These are phyloP conservation scores for Camellia japonica DNA, from an alignment of 148 eudicot species.

Conservation along the genomic window DNA sequence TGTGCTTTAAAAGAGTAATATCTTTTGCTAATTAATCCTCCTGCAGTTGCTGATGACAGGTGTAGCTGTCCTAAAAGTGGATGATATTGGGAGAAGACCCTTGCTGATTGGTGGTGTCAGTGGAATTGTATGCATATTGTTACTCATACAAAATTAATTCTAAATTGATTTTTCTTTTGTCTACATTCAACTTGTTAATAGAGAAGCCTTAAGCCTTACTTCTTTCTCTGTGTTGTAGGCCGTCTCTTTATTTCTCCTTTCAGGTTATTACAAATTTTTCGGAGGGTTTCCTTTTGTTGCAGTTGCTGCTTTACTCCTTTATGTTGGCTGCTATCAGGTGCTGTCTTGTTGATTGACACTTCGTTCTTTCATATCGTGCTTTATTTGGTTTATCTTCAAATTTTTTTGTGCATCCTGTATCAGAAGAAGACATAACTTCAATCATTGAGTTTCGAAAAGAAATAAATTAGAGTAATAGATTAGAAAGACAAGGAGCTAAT, in stretches of 20 bases:
- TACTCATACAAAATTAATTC: not conserved
- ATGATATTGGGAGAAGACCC: conserved; percentile 92
- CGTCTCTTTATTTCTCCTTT: conserved; percentile 76
- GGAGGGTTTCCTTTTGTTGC: conserved; percentile 74
- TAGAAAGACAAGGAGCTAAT: not conserved
- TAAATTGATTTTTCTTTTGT: not conserved
- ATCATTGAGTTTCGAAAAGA: not conserved
- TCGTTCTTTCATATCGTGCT: not conserved
- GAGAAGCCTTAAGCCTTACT: not conserved
- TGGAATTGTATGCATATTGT: conserved; percentile 66
- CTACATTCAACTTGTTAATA: conserved; percentile 4
- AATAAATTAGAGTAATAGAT: not conserved
- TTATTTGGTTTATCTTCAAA: not conserved
- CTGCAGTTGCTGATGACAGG: conserved; percentile 87
- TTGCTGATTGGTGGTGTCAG: conserved; percentile 85
- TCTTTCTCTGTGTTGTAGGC: conserved; percentile 42
- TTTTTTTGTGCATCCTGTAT: not conserved
- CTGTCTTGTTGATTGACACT: not conserved
- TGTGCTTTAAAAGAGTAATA: not conserved
- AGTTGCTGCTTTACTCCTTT: conserved; percentile 84
- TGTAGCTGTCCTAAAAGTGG: conserved; percentile 89
- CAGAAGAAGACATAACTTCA: not conserved
- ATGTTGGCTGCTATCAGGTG: conserved; percentile 98
- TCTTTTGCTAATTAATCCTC: conserved; percentile 7
- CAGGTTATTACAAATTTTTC: conserved; percentile 86